These are phyloP conservation scores for Boletellus ananas DNA, from an alignment of 768 basidiomycete species.

Conservation along the genomic window DNA sequence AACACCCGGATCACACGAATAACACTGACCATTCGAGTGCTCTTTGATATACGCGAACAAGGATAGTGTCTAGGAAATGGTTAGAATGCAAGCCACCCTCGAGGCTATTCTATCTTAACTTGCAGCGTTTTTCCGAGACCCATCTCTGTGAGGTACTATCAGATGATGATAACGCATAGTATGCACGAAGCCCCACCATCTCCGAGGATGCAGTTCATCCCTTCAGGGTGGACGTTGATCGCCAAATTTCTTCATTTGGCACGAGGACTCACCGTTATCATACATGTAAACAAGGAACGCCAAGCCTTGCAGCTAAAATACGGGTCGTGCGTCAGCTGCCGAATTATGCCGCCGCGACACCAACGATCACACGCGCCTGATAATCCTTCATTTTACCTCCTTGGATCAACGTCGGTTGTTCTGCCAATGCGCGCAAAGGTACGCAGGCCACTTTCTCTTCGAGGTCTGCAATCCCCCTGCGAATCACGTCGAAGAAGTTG, in stretches of 20 bases:
- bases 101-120: conserved; percentile 23
- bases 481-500: conserved; percentile 38
- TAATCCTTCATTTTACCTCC: conserved; percentile 70
- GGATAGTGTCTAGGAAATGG: conserved; percentile 43
- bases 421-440: conserved; percentile 37
- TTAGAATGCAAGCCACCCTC: conserved; percentile 2
- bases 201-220: conserved; percentile 69
- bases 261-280: conserved; percentile 48
- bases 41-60: conserved; percentile 69
- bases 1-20: neutral
- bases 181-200: conserved; percentile 45
- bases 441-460: conserved; percentile 26
- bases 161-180: neutral
- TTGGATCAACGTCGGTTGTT: conserved; percentile 48
- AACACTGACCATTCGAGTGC: conserved; percentile 36
- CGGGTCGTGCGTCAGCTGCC: neutral
- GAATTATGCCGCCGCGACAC: neutral
- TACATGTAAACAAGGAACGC: conserved; percentile 65
- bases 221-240: conserved; percentile 24
- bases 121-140: conserved; percentile 66
- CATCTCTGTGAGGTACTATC: conserved; percentile 39
- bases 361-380: conserved; percentile 40
- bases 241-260: neutral
- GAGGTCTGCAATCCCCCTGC: conserved; percentile 28
- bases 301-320: conserved; percentile 51